Base-by-base conservation (phyloP, 371 early-diverging fungal species). In the Vairimorpha apis region DNA sequence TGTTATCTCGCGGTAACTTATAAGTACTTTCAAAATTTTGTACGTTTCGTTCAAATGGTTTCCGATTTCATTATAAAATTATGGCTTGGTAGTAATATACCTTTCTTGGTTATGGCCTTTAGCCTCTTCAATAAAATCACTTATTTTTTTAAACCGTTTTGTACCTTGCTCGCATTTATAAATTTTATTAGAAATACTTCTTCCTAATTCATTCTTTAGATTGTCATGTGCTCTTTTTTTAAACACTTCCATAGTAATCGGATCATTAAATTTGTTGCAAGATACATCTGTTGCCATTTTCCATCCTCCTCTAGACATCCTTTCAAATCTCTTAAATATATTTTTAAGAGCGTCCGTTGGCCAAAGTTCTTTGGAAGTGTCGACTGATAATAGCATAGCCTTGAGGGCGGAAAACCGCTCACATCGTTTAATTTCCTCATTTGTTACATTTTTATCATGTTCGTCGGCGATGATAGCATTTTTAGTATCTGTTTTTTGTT, bases 281-380 rank as follows among this genome's bases (percentile, higher is more conserved):
- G 5, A 49, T 10, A 49, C 18, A 16, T 49, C 18, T 16, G 43
- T 16, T 16, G 5, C 21, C 49, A 49, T 10, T 10, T n/a, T 49
- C 18, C 49, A 49, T n/a, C 18, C 49, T 49, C 49, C 49, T 49
- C 49, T 49, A 4, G 49, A 21, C 49, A 49, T 49, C 18, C 49
- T 49, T 10, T n/a, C 10, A 49, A 49, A 8, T 14, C 14, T 8
- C 5, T n/a, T n/a, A n/a, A n/a, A 49, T 10, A 49, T 21, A 49
- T 10, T 21, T 49, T 49, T 49, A 49, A 49, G 49, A 10, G 49
- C 49, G 5, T n/a, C 49, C 21, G 5, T 49, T 21, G 5, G 49
- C 18, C 49, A 49, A 10, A 49, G 18, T 16, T 10, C 4, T 10
- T 21, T 16, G 10, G 5, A 21, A n/a, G 49, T 21, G 18, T 49